These are phyloP conservation scores for Populus hybrid DNA, from an alignment of 441 rosid genomes.

Conservation along the genomic window DNA sequence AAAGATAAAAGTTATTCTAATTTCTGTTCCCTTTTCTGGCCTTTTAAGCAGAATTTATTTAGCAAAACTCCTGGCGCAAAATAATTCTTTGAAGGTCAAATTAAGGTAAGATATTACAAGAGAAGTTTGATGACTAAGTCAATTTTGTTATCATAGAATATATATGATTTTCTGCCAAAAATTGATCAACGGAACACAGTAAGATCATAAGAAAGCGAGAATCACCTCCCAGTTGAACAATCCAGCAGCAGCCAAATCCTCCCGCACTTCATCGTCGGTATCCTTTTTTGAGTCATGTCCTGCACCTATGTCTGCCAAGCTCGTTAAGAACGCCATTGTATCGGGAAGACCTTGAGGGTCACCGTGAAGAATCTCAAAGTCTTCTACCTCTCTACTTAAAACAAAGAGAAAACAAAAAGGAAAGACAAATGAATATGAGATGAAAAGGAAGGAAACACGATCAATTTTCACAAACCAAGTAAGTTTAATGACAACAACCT, in stretches of 20 bases:
- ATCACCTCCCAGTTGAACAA: conserved; percentile 97
- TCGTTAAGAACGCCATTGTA: conserved; percentile 76
- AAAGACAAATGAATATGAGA: conserved; percentile 11
- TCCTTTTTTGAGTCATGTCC: conserved; percentile 49
- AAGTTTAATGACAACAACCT: background rate
- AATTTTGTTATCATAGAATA: background rate
- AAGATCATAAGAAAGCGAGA: background rate
- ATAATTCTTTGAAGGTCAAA: too few species aligned
- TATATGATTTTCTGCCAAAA: background rate
- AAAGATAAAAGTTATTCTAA: too few species aligned
- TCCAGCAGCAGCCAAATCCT: conserved; percentile 92
- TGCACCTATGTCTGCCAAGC: conserved; percentile 70
- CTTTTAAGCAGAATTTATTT: too few species aligned
- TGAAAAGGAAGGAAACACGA: background rate
- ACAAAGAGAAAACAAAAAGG: background rate
- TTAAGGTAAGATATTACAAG: too few species aligned
- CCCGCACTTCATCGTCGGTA: conserved; percentile 83
- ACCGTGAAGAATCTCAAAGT: conserved; percentile 93
- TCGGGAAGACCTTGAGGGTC: conserved; percentile 85
- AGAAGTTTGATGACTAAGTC: background rate
- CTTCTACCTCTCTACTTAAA: conserved; percentile 30
- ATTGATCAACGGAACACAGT: too few species aligned
- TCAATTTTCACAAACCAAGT: background rate
- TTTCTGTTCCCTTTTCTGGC: too few species aligned
- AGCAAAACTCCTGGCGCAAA: too few species aligned